These are phyloP conservation scores for Oldenlandia corymbosa DNA, from an alignment of 257 asterid species.

Conservation along the genomic window DNA sequence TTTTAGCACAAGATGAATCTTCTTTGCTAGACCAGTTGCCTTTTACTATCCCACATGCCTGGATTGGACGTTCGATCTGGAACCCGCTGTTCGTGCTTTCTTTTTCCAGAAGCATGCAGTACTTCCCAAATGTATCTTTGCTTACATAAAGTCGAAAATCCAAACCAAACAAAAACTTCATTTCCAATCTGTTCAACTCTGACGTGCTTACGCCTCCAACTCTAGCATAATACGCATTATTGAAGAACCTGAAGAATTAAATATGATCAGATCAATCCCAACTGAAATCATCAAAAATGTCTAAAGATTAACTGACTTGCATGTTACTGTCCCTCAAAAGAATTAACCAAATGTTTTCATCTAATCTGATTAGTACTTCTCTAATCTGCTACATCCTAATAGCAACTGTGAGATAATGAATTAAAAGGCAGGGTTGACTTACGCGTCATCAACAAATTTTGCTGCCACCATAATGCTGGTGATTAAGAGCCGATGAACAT, in stretches of 20 bases:
- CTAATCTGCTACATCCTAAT: too few relatives aligned
- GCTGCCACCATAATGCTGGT: slow-evolving; percentile 94
- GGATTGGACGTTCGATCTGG: slow-evolving; percentile 50
- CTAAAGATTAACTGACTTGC: background rate
- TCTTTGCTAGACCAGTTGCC: slow-evolving; percentile 65
- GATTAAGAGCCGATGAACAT: slow-evolving; percentile 75
- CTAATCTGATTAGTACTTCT: background rate
- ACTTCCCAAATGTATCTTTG: slow-evolving; percentile 54
- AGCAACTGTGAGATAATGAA: background rate
- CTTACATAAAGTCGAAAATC: slow-evolving; percentile 65
- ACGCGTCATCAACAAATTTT: slow-evolving; percentile 90
- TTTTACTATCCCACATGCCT: slow-evolving; percentile 49
- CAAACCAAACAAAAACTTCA: slow-evolving; percentile 63
- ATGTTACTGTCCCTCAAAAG: too few relatives aligned
- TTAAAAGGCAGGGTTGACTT: slow-evolving; percentile 27
- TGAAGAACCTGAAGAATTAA: slow-evolving; percentile 57
- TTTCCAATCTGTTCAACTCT: slow-evolving; percentile 81
- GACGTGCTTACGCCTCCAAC: slow-evolving; percentile 82
- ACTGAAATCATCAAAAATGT: too few relatives aligned
- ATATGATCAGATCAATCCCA: slow-evolving; percentile 1
- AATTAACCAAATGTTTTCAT: background rate
- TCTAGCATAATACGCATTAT: slow-evolving; percentile 81
- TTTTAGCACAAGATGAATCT: slow-evolving; percentile 41
- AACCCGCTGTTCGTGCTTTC: slow-evolving; percentile 36
- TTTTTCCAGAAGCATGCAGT: slow-evolving; percentile 51